Base-by-base conservation (phyloP, 2,329 filamentous ascomycete genomes). In the Akanthomyces uredinophilus region DNA sequence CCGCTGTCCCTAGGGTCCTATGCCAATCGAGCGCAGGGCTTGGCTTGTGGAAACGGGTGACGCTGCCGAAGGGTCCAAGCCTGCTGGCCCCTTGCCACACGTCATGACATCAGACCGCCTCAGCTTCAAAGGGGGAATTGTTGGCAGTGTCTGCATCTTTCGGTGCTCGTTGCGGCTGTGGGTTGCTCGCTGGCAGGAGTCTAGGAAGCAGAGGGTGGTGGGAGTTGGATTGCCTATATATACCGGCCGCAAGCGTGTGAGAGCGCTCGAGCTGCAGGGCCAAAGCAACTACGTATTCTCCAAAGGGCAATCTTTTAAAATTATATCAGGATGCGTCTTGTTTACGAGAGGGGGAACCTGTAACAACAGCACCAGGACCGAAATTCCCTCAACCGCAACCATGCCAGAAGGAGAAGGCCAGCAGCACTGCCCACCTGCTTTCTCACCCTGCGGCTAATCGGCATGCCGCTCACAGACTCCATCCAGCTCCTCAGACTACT, bases 21-120 rank as follows among this genome's bases (percentile, higher is more conserved):
- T 57, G 54, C 57, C 49, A 44, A 55, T 55, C 50, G 59, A 50
- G 29, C 3, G 24, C 50, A 54, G 41, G 59, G 59, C 50, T 54
- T 61, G 59, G 51, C 29, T 49, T 55, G 59, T 61, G 59, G 59
- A 18, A 61, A 61, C 59, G 59, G 59, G 59, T 49, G 50, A 39
- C 32, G 59, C 43, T 61, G 59, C 59, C 59, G 59, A 61, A 24
- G 57, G 58, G 57, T 53, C 57, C 53, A n/a, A 35, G 18, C 50
- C 10, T 22, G 27, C 27, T 20, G n/a, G 20, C 47, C 57, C 27
- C 58, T 60, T 53, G 39, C 27, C 58, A 60, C 58, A 60, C 49
- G 39, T 32, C 39, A 60, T 61, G 59, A 61, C 50, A 61, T 61
- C 44, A 54, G 59, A 61, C 59, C 58, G 58, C 50, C 27, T 49